Base-by-base conservation (phyloP, 352 stramenopile genomes). In the Globisporangium nodosum region DNA sequence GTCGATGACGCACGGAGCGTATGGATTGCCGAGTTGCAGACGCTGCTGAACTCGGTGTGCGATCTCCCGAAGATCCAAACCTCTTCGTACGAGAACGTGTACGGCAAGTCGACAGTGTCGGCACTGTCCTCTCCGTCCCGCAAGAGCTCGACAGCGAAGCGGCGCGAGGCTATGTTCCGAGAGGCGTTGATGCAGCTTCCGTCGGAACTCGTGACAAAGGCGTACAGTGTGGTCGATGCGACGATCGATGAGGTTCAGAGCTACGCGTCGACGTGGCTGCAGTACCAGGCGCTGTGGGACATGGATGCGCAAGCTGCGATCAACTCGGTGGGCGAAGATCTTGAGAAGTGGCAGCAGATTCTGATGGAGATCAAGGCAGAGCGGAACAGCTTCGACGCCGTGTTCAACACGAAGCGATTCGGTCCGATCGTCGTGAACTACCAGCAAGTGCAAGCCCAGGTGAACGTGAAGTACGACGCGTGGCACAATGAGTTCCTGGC, bases 251-350 rank as follows among this genome's bases (percentile, higher is more conserved):
- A 98, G 54, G 83, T 98, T 31, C 79, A 95, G 49, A 70, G 77
- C 5, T 99, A 99, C 77, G 90, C 97, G 16, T 78, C 84, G 31
- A 92, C 88, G 37, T 99, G 98, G 98, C 70, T 99, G 33, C 94
- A 97, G 56, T 99, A 99, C 67, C 97, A 99, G 71, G 95, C 90
- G 21, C 70, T 99, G 39, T 99, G 98, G 98, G 96, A 99, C 70
- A 97, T 99, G 72, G 93, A 98, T 71, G 92, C 98, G 18, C 78
- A 94, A 58, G 89, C 95, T 52, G 94, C 99, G 12, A 88, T 97
- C 47, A 87, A 87, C 30, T 80, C 73, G 21, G 80, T 99, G 39
- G 97, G 94, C 21, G 87, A 95, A 39, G 94, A 99, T 68, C 77
- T 99, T 40, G 81, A 78, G 13, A 95, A 97, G 61, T 99, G 97